Percentiles rank a stretch among this genome's conserved stretches.
Conservation (phyloP, 805 yeast genomes). For the Candida patagonica region DNA sequence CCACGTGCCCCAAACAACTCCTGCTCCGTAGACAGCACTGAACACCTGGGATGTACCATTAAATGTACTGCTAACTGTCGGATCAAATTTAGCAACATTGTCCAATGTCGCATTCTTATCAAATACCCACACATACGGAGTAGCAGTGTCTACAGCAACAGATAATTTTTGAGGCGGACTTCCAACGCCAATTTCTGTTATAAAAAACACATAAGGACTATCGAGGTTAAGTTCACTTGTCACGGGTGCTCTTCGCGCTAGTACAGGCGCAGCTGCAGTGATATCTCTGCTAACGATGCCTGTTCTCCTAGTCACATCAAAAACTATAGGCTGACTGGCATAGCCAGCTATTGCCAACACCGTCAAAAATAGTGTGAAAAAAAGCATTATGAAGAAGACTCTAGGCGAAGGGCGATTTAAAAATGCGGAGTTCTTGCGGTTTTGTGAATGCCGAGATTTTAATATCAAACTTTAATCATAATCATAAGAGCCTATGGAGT, state of each 20-base stretch:
- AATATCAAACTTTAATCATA: no score
- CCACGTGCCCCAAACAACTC: slow-evolving; percentile 26
- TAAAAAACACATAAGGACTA: slow-evolving; percentile 28
- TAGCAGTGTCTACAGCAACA: slow-evolving; percentile 41
- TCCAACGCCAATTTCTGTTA: slow-evolving; percentile 31
- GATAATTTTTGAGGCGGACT: slow-evolving; percentile 35
- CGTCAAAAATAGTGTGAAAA: no score
- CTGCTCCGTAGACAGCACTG: slow-evolving; percentile 32
- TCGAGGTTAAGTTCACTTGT: slow-evolving; percentile 17
- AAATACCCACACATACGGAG: slow-evolving; percentile 42
- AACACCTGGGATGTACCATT: slow-evolving; percentile 28
- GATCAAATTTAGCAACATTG: slow-evolving; percentile 22
- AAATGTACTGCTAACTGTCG: slow-evolving; percentile 25
- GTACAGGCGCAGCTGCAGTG: no score
- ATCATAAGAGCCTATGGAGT: no score
- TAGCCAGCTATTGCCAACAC: no score
- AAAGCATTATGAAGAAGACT: no score
- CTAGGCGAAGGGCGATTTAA: no score
- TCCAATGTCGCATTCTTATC: slow-evolving; percentile 26
- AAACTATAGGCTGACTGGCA: no score
- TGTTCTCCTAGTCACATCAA: no score
- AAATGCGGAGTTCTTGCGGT: no score
- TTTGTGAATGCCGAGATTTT: no score
- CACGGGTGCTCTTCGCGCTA: slow-evolving; percentile 7
- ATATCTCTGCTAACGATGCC: no score